Evolutionary conservation across 345 rosid species (phyloP).

Genomic region (Hypericum perforatum): DNA sequence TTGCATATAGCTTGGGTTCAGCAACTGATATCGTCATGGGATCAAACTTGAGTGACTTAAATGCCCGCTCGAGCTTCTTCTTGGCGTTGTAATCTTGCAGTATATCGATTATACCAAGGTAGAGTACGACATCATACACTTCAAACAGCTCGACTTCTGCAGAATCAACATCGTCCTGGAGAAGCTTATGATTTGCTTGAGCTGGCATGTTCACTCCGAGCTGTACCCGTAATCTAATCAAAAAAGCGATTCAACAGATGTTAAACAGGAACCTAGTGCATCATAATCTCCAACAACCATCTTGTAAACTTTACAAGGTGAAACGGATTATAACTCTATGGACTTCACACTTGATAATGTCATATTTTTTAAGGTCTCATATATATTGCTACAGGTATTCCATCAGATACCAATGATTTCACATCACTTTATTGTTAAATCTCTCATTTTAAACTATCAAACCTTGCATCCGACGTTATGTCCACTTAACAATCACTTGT

Average conservation of each 20-base stretch:
- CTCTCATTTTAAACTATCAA: no score
- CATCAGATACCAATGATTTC: no score
- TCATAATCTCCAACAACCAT: no score
- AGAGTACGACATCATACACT: slow-evolving; percentile 82
- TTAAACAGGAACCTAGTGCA: background rate
- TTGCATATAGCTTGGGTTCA: slow-evolving; percentile 58
- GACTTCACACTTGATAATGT: no score
- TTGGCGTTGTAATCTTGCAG: slow-evolving; percentile 71
- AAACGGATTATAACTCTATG: no score
- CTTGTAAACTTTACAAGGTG: no score
- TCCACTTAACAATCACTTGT: no score
- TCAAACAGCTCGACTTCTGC: slow-evolving; percentile 65
- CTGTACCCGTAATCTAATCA: slow-evolving; percentile 66
- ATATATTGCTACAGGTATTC: no score
- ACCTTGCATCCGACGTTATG: no score
- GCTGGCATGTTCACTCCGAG: slow-evolving; percentile 98
- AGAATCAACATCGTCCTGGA: slow-evolving; percentile 33
- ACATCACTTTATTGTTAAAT: no score
- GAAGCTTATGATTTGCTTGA: slow-evolving; percentile 59
- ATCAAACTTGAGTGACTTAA: slow-evolving; percentile 57
- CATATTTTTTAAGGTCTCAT: no score
- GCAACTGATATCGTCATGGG: slow-evolving; percentile 53
- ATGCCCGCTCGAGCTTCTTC: slow-evolving; percentile 66
- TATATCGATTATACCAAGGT: slow-evolving; percentile 87
- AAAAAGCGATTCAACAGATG: background rate